phyloP scores from a whole-genome alignment of 179 eudicot genomes.

The Beta lomatogona region DNA sequence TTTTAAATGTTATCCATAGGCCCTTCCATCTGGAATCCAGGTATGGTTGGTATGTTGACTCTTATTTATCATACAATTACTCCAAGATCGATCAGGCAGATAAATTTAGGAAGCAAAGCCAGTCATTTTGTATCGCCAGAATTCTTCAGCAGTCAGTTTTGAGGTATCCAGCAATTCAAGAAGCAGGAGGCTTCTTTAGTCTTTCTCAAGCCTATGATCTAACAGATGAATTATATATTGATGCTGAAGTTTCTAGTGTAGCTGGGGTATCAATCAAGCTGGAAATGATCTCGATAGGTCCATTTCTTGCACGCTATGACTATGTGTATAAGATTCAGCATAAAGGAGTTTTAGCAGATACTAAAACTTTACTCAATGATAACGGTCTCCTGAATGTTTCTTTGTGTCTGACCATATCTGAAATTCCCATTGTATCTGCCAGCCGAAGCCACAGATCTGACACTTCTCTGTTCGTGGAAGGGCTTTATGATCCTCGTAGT shows the following conservation, averaged over 20 bases:
- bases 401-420: background rate
- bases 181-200: background rate
- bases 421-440: background rate
- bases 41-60: constrained; percentile 20
- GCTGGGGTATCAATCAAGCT: constrained; percentile 4
- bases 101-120: constrained; percentile 17
- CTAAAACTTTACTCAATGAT: background rate
- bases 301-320: constrained; percentile 21
- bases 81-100: constrained; percentile 24
- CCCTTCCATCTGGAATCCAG: background rate
- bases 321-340: constrained; percentile 5
- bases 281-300: constrained; percentile 31
- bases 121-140: background rate
- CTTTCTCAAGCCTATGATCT: constrained; percentile 21
- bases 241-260: background rate
- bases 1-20: constrained; percentile 8
- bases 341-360: constrained; percentile 6
- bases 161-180: constrained; percentile 22
- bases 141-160: background rate
- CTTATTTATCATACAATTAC: constrained; percentile 31
- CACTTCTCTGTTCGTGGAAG: constrained; percentile 28
- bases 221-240: constrained; percentile 2
- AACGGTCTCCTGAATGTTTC: constrained; percentile 29
- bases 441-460: background rate
- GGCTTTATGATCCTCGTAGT: constrained; percentile 28